phyloP scores from a whole-genome alignment of 148 eudicot genomes.

The Rhododendron kiyosumense region DNA sequence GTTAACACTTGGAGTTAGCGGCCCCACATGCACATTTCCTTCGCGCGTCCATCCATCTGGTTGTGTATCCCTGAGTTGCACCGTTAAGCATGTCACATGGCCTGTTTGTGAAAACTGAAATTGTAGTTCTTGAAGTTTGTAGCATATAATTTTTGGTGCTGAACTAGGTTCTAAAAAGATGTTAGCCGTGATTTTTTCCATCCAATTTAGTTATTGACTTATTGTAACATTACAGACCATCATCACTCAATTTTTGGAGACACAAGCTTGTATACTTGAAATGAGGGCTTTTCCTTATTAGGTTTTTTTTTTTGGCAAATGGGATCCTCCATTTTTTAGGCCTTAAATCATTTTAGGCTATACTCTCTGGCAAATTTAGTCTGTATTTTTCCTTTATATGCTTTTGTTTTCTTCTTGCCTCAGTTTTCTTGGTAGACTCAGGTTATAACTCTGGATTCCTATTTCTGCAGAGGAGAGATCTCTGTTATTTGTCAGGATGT shows the following conservation, averaged over 20 bases:
- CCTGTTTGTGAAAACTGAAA: neutral
- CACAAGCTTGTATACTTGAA: neutral
- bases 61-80: neutral
- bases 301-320: neutral
- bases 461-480: constrained; percentile 73
- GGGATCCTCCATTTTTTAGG: neutral
- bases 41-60: neutral
- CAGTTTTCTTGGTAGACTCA: neutral
- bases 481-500: constrained; percentile 77
- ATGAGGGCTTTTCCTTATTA: neutral
- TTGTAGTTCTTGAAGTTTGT: neutral
- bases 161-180: neutral
- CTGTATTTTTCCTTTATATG: neutral
- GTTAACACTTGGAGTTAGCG: neutral
- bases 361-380: neutral
- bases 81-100: neutral
- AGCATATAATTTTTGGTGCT: neutral
- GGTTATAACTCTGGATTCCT: neutral
- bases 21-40: neutral
- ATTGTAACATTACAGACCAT: neutral
- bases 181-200: neutral
- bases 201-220: neutral
- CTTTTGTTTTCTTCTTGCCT: neutral
- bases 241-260: neutral
- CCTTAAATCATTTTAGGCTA: neutral